Conservation (phyloP, 2,329 filamentous ascomycete genomes). For the Ascocoryne sarcoides region DNA sequence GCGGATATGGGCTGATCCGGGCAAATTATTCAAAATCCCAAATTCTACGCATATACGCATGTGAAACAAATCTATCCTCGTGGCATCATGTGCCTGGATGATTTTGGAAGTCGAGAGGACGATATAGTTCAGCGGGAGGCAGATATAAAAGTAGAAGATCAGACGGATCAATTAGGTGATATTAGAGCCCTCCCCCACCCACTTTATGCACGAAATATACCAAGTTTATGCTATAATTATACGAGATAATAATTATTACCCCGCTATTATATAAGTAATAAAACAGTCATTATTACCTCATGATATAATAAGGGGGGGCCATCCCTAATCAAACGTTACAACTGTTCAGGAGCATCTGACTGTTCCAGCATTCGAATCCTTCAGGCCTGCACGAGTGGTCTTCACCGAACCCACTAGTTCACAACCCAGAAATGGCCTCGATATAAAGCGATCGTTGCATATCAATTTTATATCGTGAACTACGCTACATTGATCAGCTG, state of each 20-base stretch:
- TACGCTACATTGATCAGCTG: neutral
- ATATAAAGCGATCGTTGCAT: neutral
- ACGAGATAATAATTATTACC: too few relatives aligned
- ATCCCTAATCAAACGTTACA: neutral
- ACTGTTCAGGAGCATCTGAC: neutral
- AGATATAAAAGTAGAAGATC: too few relatives aligned
- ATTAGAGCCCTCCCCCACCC: too few relatives aligned
- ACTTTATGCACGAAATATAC: too few relatives aligned
- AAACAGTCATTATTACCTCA: too few relatives aligned
- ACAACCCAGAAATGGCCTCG: neutral
- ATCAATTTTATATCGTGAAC: neutral
- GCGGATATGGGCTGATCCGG: neutral
- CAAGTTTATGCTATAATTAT: too few relatives aligned
- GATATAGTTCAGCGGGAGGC: too few relatives aligned
- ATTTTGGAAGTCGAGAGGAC: neutral
- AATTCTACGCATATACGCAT: neutral
- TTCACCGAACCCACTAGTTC: neutral
- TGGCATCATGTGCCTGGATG: neutral
- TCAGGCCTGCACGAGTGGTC: neutral
- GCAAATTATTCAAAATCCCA: too few relatives aligned
- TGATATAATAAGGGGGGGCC: too few relatives aligned
- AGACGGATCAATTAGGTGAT: too few relatives aligned
- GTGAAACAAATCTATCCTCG: neutral
- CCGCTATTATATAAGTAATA: too few relatives aligned
- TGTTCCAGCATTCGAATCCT: neutral